phyloP scores from a whole-genome alignment of 2,329 filamentous ascomycete genomes.

The Zelopaecilomyces penicillatus region DNA sequence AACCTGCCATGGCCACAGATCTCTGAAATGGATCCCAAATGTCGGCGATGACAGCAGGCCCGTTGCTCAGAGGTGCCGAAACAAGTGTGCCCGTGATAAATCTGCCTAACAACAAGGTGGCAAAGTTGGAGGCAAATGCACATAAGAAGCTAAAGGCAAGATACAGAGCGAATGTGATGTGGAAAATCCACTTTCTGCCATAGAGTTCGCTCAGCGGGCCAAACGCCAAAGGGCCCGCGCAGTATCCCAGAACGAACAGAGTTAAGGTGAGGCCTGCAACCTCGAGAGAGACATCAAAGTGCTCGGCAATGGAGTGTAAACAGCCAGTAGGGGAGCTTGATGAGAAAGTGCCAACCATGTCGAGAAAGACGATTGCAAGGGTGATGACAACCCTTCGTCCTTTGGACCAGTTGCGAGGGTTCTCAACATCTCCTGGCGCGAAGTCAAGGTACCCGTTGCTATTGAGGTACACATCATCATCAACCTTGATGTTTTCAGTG shows the following conservation, averaged over 20 bases:
- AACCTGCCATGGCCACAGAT: slow-evolving; percentile 45
- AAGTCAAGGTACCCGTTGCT: slow-evolving; percentile 43
- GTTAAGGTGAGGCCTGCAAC: slow-evolving; percentile 43
- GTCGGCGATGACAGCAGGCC: slow-evolving; percentile 44
- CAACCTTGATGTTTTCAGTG: slow-evolving; percentile 20
- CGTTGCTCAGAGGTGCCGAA: slow-evolving; percentile 39
- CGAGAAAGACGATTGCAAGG: slow-evolving; percentile 33
- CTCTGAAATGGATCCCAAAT: slow-evolving; percentile 44
- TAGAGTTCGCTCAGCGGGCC: slow-evolving; percentile 51
- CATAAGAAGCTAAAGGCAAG: slow-evolving; percentile 45
- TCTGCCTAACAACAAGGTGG: slow-evolving; percentile 41
- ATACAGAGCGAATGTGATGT: slow-evolving; percentile 39
- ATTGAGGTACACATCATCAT: slow-evolving; percentile 35
- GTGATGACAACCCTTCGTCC: slow-evolving; percentile 34
- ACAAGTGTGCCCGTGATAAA: slow-evolving; percentile 49
- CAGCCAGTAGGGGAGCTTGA: slow-evolving; percentile 26
- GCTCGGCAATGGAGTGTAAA: slow-evolving; percentile 18
- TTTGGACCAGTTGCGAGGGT: slow-evolving; percentile 39
- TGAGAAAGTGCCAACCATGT: slow-evolving; percentile 48
- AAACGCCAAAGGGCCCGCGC: slow-evolving; percentile 49
- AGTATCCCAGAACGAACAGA: slow-evolving; percentile 48
- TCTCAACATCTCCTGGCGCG: slow-evolving; percentile 39
- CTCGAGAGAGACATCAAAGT: slow-evolving; percentile 38
- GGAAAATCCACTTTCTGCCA: slow-evolving; percentile 45
- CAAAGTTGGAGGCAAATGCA: slow-evolving; percentile 47